phyloP scores from a whole-genome alignment of 2,329 filamentous ascomycete genomes.

The Aureobasidium musti region DNA sequence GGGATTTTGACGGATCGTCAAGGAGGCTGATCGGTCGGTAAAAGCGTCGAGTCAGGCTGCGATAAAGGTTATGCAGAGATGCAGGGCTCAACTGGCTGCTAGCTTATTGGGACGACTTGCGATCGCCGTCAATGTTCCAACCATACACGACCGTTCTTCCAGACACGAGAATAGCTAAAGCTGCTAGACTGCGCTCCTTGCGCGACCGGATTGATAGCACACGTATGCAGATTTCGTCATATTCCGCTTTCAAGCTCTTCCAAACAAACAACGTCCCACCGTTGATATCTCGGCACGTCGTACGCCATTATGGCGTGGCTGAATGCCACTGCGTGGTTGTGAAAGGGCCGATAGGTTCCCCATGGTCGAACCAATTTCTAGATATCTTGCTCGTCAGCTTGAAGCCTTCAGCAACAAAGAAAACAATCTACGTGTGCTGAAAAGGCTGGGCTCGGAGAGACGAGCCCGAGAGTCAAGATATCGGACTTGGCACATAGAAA shows the following conservation, averaged over 20 bases:
- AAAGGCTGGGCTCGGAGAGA: neutral
- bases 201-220: neutral
- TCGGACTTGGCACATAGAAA: neutral
- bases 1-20: constrained; percentile 9
- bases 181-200: constrained; percentile 6
- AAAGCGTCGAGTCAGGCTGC: constrained; percentile 10
- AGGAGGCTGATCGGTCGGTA: constrained; percentile 14
- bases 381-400: constrained; percentile 1
- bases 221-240: constrained; percentile 13
- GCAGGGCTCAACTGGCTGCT: constrained; percentile 6
- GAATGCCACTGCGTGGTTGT: constrained; percentile 1
- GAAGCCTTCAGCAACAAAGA: neutral
- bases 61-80: constrained; percentile 19
- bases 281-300: constrained; percentile 18
- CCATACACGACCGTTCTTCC: constrained; percentile 6
- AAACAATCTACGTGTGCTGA: neutral
- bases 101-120: constrained; percentile 20
- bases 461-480: neutral
- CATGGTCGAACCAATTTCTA: constrained; percentile 7
- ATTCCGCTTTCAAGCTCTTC: neutral
- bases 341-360: constrained; percentile 17
- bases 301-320: constrained; percentile 13
- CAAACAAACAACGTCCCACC: neutral
- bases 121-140: constrained; percentile 5
- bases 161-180: constrained; percentile 13